Evolutionary conservation across 495 filamentous ascomycete species (phyloP).

Genomic region (Schizothecium vesticola): DNA sequence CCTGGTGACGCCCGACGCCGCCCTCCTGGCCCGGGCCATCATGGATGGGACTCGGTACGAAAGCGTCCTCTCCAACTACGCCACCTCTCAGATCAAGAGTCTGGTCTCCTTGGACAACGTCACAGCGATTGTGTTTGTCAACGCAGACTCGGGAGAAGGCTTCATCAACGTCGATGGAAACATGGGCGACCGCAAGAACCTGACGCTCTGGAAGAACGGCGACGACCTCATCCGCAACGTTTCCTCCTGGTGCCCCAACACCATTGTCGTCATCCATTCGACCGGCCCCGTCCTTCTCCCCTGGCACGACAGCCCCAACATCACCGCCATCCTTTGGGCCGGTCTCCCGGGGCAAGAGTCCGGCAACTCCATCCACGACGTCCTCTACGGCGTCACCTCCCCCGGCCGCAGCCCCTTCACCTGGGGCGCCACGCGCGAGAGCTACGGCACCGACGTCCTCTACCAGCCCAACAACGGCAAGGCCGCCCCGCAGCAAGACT

Average conservation of each 20-base stretch:
- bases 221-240: conserved; percentile 76
- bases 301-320: conserved; percentile 79
- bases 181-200: conserved; percentile 83
- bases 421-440: conserved; percentile 64
- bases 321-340: conserved; percentile 92
- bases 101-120: conserved; percentile 64
- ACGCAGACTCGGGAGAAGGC: conserved; percentile 80
- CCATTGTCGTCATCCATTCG: conserved; percentile 87
- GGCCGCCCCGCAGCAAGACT: conserved; percentile 70
- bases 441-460: conserved; percentile 71
- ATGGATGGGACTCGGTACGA: conserved; percentile 58
- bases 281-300: conserved; percentile 73
- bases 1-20: conserved; percentile 78
- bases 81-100: conserved; percentile 47
- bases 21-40: conserved; percentile 69
- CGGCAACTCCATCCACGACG: conserved; percentile 83
- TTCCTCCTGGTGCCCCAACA: conserved; percentile 75
- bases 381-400: conserved; percentile 86
- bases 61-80: conserved; percentile 72
- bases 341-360: conserved; percentile 90
- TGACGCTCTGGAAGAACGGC: conserved; percentile 81
- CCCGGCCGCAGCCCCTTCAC: conserved; percentile 89
- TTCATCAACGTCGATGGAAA: conserved; percentile 83
- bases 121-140: conserved; percentile 78
- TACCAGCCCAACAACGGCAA: conserved; percentile 68